phyloP scores from a whole-genome alignment of 306 rosid species.

The Myrica gale region DNA sequence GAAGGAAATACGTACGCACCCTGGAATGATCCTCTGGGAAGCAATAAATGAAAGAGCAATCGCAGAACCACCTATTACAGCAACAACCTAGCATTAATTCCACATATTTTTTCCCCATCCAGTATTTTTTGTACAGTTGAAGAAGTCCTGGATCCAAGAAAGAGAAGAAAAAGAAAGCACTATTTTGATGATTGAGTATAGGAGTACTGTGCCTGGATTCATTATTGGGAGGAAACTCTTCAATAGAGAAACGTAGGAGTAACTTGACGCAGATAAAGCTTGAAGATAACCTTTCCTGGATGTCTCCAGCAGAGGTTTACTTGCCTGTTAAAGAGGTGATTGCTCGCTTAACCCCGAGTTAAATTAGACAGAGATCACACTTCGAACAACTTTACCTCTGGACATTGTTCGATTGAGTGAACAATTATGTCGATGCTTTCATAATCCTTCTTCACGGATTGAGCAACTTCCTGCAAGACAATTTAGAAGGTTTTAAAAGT shows the following conservation, averaged over 20 bases:
- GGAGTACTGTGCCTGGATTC: slow-evolving; percentile 69
- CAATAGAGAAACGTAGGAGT: slow-evolving; percentile 48
- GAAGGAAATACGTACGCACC: slow-evolving; percentile 43
- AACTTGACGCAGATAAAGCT: slow-evolving; percentile 55
- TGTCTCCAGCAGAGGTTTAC: slow-evolving; percentile 89
- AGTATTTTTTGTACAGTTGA: slow-evolving; percentile 5
- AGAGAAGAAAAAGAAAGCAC: slow-evolving; percentile 18
- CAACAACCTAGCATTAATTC: not conserved
- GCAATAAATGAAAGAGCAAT: slow-evolving; percentile 91
- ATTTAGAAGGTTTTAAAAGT: slow-evolving; percentile 7
- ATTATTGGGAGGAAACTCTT: slow-evolving; percentile 54
- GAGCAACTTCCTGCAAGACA: slow-evolving; percentile 81
- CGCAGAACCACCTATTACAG: slow-evolving; percentile 72
- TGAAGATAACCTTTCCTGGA: slow-evolving; percentile 68
- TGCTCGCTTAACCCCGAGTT: slow-evolving; percentile 13
- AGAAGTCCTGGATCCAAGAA: not conserved
- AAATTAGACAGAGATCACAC: not conserved
- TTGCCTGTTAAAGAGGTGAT: slow-evolving; percentile 53
- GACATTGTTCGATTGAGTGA: slow-evolving; percentile 96
- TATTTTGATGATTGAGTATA: not conserved
- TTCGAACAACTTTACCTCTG: slow-evolving; percentile 57
- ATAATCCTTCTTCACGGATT: slow-evolving; percentile 79
- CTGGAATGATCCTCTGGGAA: slow-evolving; percentile 91
- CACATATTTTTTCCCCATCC: not conserved
- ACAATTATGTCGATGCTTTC: slow-evolving; percentile 97